phyloP scores from a whole-genome alignment of 2,329 filamentous ascomycete genomes.

The Helminthosporium solani region DNA sequence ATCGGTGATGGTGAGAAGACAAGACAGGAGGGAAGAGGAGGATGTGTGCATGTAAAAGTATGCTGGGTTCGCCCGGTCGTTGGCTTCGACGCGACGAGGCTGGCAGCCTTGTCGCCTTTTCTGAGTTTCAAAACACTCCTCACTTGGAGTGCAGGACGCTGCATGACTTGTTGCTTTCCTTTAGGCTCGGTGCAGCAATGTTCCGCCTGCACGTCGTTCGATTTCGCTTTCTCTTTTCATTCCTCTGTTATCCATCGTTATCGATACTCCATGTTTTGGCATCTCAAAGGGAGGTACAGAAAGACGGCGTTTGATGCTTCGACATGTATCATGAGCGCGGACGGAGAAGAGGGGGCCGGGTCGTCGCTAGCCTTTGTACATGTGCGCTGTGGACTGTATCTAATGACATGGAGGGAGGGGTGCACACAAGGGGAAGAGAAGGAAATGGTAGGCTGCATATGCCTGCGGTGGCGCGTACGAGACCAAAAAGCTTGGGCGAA shows the following conservation, averaged over 20 bases:
- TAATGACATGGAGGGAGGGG: too few relatives aligned
- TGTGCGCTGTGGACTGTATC: too few relatives aligned
- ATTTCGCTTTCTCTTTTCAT: slow-evolving; percentile 7
- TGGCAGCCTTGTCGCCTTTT: slow-evolving; percentile 6
- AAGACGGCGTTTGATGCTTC: slow-evolving; percentile 7
- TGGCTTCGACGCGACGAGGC: slow-evolving; percentile 3
- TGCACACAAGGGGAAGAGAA: too few relatives aligned
- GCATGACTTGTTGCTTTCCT: slow-evolving; percentile 6
- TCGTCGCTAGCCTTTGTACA: too few relatives aligned
- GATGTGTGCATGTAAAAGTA: neutral
- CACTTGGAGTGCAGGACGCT: too few relatives aligned
- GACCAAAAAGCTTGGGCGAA: too few relatives aligned
- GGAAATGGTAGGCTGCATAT: neutral
- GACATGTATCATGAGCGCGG: neutral
- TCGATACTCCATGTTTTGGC: slow-evolving; percentile 7
- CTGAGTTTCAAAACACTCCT: slow-evolving; percentile 2
- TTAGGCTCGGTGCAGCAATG: neutral
- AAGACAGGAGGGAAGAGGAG: neutral
- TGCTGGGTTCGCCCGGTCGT: neutral
- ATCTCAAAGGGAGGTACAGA: neutral
- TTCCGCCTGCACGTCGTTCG: neutral
- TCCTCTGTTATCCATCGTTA: slow-evolving; percentile 1
- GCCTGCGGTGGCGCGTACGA: neutral
- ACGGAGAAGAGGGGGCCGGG: too few relatives aligned
- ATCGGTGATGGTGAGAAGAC: neutral